Evolutionary conservation across 768 basidiomycete species (phyloP), one percentile per base, ranked within the genome.

Genomic region (Lentinus tigrinus): DNA sequence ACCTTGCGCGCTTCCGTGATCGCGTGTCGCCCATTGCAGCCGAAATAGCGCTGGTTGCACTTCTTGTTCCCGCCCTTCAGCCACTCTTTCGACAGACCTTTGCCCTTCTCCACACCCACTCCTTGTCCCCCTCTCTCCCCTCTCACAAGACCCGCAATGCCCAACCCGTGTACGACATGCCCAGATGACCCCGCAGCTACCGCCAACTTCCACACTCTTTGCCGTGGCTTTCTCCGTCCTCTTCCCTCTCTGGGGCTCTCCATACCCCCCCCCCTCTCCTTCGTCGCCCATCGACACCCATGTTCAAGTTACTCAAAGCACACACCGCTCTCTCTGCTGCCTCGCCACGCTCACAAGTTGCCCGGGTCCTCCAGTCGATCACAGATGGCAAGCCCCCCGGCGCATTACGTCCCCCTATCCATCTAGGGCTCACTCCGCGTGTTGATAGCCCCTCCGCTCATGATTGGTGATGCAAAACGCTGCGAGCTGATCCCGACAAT

Each of bases 251-350:
- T n/a, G n/a, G n/a, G n/a, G 13, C 9, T 38, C 34, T 27, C 21
- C 50, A 9, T 51, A 2, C 24, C 42, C 57, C 8, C n/a, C n/a
- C n/a, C n/a, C n/a, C n/a, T n/a, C n/a, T n/a, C n/a, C n/a, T n/a
- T n/a, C 26, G 13, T 16, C 17, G 16, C 23, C 37, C 27, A 11
- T 28, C 38, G 38, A 17, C 47, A 39, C 48, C 47, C 48, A 85
- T 85, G 83, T 69, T 81, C 55, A 73, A 76, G 44, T 72, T 78
- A 56, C 69, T 81, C 57, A 69, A 73, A 58, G 65, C 76, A 44
- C 85, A 85, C 65, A 72, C 72, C 47, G 73, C 75, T 38, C 78
- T 85, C 55, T 72, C 81, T 13, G 56, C 77, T 13, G 74, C 81
- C n/a, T 81, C 84, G 1, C 63, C 77, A 27, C 75, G 78, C 63